These are phyloP conservation scores for Botrytis sinoallii DNA, from an alignment of 2,329 filamentous ascomycete genomes.

Conservation along the genomic window DNA sequence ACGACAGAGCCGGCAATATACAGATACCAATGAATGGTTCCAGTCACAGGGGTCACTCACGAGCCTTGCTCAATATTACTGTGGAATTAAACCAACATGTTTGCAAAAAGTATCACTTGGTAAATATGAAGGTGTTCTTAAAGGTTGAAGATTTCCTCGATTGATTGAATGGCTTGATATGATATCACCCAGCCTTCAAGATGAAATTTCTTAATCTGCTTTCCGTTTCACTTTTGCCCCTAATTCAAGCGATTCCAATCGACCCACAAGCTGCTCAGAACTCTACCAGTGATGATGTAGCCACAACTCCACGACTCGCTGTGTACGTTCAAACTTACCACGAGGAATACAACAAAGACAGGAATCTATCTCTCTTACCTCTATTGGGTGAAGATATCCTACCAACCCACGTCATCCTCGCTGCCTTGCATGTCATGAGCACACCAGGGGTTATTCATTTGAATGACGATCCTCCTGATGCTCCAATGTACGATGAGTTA, in stretches of 20 bases:
- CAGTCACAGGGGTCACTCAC: constrained; percentile 7
- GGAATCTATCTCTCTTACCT: constrained; percentile 19
- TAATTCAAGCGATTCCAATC: constrained; percentile 17
- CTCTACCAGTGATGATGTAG: neutral
- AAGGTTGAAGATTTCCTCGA: neutral
- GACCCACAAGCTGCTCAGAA: neutral
- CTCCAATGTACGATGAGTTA: constrained; percentile 21
- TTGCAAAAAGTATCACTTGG: neutral
- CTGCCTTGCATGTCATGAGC: constrained; percentile 12
- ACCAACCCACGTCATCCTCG: constrained; percentile 19
- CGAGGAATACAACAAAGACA: neutral
- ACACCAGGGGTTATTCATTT: constrained; percentile 17
- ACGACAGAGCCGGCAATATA: neutral
- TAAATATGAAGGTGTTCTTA: neutral
- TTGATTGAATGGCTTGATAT: neutral
- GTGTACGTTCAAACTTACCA: constrained; percentile 20
- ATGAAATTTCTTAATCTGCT: constrained; percentile 14
- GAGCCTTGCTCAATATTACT: neutral
- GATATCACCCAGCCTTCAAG: neutral
- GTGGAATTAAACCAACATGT: neutral
- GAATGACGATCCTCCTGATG: constrained; percentile 20
- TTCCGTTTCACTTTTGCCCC: neutral
- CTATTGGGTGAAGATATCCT: constrained; percentile 6
- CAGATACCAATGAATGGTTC: neutral
- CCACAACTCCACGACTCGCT: constrained; percentile 13